Conservation (phyloP, 2,329 filamentous ascomycete genomes). For the Penicillium sclerotiorum region DNA sequence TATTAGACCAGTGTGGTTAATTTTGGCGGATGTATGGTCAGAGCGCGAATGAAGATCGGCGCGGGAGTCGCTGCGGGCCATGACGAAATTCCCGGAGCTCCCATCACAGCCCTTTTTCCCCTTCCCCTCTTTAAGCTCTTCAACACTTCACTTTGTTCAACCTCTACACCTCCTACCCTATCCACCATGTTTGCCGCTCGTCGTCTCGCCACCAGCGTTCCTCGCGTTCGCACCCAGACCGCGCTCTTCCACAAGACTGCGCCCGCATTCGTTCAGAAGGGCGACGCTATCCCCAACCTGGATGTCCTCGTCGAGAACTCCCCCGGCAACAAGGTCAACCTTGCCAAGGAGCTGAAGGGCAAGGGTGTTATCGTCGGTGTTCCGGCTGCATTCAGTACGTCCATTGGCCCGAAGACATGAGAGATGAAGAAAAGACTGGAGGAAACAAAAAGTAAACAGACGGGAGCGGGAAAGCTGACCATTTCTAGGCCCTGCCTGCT, state of each 20-base stretch:
- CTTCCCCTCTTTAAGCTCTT: not conserved
- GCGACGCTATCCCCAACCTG: slow-evolving; percentile 76
- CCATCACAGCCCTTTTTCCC: not conserved
- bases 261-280: slow-evolving; percentile 65
- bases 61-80: slow-evolving; percentile 6
- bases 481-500: slow-evolving; percentile 59
- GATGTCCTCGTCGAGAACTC: slow-evolving; percentile 79
- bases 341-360: slow-evolving; percentile 74
- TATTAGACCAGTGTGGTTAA: no score
- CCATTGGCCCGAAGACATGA: no score
- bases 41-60: slow-evolving; percentile 15
- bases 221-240: slow-evolving; percentile 33
- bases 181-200: slow-evolving; percentile 42
- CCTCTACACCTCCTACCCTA: not conserved
- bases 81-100: slow-evolving; percentile 22
- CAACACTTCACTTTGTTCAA: not conserved
- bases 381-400: slow-evolving; percentile 72
- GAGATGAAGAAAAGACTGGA: not conserved
- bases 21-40: not conserved
- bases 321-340: slow-evolving; percentile 89
- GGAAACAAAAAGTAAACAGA: not conserved
- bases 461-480: slow-evolving; percentile 10
- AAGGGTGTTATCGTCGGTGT: slow-evolving; percentile 85
- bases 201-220: slow-evolving; percentile 36
- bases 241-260: slow-evolving; percentile 44